Evolutionary conservation across 2,329 filamentous ascomycete species (phyloP).

Genomic region (Ophiosphaerella herpotricha): DNA sequence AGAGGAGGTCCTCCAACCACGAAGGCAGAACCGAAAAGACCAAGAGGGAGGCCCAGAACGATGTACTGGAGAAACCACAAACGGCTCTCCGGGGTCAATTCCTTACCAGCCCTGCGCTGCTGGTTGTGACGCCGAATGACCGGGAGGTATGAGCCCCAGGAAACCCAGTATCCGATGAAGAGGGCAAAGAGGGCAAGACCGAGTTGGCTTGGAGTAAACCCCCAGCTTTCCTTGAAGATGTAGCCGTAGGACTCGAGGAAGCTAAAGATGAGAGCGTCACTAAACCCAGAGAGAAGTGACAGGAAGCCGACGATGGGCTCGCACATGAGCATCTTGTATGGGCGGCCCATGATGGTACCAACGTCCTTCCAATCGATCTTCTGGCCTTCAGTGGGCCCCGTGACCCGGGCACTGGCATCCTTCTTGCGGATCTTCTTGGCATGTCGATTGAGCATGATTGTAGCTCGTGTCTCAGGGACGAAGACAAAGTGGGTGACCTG

Average conservation of each 20-base stretch:
- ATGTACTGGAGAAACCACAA: slow-evolving; percentile 68
- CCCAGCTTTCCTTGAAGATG: slow-evolving; percentile 67
- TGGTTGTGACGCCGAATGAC: slow-evolving; percentile 53
- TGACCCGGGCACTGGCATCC: slow-evolving; percentile 54
- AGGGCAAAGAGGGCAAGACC: slow-evolving; percentile 63
- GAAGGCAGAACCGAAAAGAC: slow-evolving; percentile 72
- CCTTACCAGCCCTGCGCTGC: slow-evolving; percentile 50
- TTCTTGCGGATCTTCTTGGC: slow-evolving; percentile 73
- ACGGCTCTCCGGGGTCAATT: slow-evolving; percentile 65
- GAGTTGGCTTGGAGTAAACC: slow-evolving; percentile 60
- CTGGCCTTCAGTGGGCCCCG: slow-evolving; percentile 68
- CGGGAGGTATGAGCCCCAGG: slow-evolving; percentile 63
- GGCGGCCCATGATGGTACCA: slow-evolving; percentile 60
- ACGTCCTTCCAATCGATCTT: slow-evolving; percentile 47
- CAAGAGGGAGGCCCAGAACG: slow-evolving; percentile 64
- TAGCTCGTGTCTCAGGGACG: slow-evolving; percentile 77
- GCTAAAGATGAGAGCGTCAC: slow-evolving; percentile 76
- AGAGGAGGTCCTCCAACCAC: slow-evolving; percentile 60
- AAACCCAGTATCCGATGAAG: slow-evolving; percentile 68
- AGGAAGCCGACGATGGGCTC: slow-evolving; percentile 74
- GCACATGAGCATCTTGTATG: slow-evolving; percentile 73
- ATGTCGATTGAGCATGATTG: slow-evolving; percentile 74
- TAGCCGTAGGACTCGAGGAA: slow-evolving; percentile 72
- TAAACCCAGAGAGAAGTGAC: slow-evolving; percentile 73
- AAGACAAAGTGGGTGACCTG: slow-evolving; percentile 68